Evolutionary conservation across 306 rosid genomes (phyloP), one percentile per base, ranked within the genome.

Genomic region (Aeschynomene evenia): DNA sequence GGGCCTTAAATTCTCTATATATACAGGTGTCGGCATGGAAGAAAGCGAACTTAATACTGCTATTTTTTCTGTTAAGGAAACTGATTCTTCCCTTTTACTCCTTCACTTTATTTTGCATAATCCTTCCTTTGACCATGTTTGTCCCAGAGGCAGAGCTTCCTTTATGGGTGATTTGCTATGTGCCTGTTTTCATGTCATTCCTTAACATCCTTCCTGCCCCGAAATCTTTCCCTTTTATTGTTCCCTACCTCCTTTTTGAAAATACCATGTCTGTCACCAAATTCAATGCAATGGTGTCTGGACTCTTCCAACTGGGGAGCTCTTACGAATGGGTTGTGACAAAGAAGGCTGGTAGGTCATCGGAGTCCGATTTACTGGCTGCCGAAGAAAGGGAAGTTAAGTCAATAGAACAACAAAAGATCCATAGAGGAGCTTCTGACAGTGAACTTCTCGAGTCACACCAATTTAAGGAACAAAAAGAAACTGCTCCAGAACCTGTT

Each of bases 81-180:
- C 87, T 93, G 9, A 88, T 93, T 74, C 98, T 93, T 69, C 96
- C 98, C 62, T 86, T 90, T 72, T 93, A 93, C 67, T 93, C 98
- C 74, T 93, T 93, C 96, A 93, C 96, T 43, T 61, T 93, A 73
- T 93, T 93, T 82, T 93, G 96, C 83, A 84, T 93, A 80, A 93
- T 93, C 80, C 96, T 93, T 82, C 98, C 98, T 16, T 52, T 93
- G 51, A 88, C 96, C 83, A 93, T 93, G 98, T 93, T 93, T 71
- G 91, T 93, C 54, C 98, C 96, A 2, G 98, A 93, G 80, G 96
- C 96, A 33, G 96, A 93, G 83, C 98, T 93, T 73, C 98, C 98
- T 51, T 45, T 84, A 13, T 90, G 96, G 96, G 96, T 93, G 56
- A 86, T 93, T 74, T 93, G 96, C 79, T 93, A 93, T 39, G 96